A percentile compares a stretch with the other conserved stretches of the same genome.
Evolutionary conservation across 2,329 filamentous ascomycete species (phyloP).

Genomic region (Cercospora beticola): DNA sequence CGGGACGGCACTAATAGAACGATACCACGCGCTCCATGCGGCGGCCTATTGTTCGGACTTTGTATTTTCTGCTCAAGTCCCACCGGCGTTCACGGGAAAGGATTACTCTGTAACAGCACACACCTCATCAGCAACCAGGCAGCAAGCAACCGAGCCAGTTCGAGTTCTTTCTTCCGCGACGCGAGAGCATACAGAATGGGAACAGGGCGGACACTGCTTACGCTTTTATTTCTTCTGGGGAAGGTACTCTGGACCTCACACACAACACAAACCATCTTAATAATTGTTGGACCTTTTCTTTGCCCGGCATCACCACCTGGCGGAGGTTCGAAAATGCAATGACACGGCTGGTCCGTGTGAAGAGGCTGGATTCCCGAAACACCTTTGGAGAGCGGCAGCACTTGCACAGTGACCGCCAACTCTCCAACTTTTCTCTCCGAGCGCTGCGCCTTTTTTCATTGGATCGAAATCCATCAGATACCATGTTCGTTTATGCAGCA

Average conservation of each 20-base stretch:
- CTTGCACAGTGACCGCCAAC: too few relatives aligned
- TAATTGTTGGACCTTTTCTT: constrained; percentile 14
- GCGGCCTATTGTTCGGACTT: constrained; percentile 14
- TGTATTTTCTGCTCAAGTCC: constrained; percentile 14
- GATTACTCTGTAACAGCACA: constrained; percentile 13
- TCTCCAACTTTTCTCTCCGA: not conserved
- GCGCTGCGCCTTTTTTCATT: constrained; percentile 4
- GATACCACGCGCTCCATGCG: constrained; percentile 23
- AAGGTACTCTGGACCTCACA: not conserved
- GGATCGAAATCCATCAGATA: constrained; percentile 24
- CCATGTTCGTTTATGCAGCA: constrained; percentile 31
- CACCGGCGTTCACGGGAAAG: constrained; percentile 11
- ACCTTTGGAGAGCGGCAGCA: not conserved
- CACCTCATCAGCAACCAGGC: constrained; percentile 2
- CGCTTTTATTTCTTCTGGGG: constrained; percentile 1
- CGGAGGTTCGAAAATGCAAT: not conserved
- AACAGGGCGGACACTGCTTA: not conserved
- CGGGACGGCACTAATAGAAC: constrained; percentile 18
- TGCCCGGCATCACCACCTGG: constrained; percentile 5
- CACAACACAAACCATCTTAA: not conserved
- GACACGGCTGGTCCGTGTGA: constrained; percentile 19
- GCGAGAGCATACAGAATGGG: constrained; percentile 2
- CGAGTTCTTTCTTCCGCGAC: not conserved
- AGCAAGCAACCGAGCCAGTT: constrained; percentile 1
- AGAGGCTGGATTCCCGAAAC: constrained; percentile 12